Conservation (phyloP, 106 monocot species). For the Xerophyta viscosa region DNA sequence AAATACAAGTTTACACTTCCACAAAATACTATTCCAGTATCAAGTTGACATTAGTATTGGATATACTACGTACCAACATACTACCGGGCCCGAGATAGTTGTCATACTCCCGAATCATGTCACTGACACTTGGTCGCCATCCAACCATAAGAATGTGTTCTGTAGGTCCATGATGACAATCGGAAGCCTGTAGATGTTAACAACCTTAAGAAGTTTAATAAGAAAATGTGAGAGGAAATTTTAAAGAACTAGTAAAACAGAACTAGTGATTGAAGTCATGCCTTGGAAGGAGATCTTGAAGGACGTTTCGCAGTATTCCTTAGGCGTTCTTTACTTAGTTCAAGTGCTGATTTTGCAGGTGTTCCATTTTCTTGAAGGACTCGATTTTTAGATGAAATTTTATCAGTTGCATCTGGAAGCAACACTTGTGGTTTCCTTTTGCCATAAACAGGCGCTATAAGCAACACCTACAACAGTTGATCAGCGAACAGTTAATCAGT, state of each 20-base stretch:
- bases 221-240: neutral
- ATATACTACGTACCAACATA: constrained; percentile 39
- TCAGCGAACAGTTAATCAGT: too few species aligned
- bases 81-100: constrained; percentile 97
- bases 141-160: constrained; percentile 88
- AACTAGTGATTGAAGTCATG: constrained; percentile 17
- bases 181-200: constrained; percentile 43
- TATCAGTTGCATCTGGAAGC: constrained; percentile 26
- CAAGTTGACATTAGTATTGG: too few species aligned
- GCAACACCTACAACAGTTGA: constrained; percentile 52
- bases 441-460: constrained; percentile 69
- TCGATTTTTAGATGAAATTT: constrained; percentile 8
- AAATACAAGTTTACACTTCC: too few species aligned
- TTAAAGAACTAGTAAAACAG: neutral
- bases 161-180: constrained; percentile 70
- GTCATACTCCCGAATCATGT: constrained; percentile 95
- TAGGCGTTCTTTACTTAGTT: constrained; percentile 46
- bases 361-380: constrained; percentile 11
- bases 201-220: neutral
- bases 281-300: constrained; percentile 76
- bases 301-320: constrained; percentile 68
- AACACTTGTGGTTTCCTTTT: constrained; percentile 33
- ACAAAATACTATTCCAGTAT: too few species aligned
- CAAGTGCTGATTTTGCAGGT: constrained; percentile 8
- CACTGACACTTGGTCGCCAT: constrained; percentile 78